Evolutionary conservation across 1,139 yeast species (phyloP).

Genomic region (Geotrichum fermentans): DNA sequence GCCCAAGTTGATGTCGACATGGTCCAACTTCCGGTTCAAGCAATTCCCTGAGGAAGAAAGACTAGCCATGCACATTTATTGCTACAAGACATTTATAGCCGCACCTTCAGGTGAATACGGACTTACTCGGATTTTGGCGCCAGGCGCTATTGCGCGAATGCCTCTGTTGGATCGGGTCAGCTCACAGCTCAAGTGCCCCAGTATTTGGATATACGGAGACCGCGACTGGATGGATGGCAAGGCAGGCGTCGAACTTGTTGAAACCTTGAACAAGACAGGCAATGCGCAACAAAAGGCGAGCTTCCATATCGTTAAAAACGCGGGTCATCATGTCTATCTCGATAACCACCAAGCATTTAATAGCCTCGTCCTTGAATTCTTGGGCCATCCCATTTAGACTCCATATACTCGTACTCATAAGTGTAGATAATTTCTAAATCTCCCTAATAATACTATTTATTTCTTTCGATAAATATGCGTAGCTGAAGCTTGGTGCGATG

Average conservation of each 20-base stretch:
- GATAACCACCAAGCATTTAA: conserved; percentile 62
- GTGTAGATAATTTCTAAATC: too few relatives aligned
- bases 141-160: conserved; percentile 69
- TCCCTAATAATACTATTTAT: too few relatives aligned
- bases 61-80: conserved; percentile 47
- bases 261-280: conserved; percentile 38
- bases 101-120: conserved; percentile 65
- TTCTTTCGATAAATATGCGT: conserved; percentile 47
- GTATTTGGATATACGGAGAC: conserved; percentile 68
- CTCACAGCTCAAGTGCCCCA: conserved; percentile 40
- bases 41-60: conserved; percentile 23
- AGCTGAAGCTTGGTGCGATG: conserved; percentile 75
- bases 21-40: conserved; percentile 31
- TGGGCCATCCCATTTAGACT: conserved; percentile 3
- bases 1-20: conserved; percentile 29
- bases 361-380: conserved; percentile 43
- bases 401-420: too few relatives aligned
- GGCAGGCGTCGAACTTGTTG: conserved; percentile 58
- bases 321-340: conserved; percentile 77
- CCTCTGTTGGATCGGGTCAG: conserved; percentile 66
- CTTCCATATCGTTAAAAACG: conserved; percentile 47
- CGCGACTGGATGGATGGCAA: conserved; percentile 80
- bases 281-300: conserved; percentile 30
- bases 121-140: conserved; percentile 58
- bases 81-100: conserved; percentile 55